Percentiles rank a stretch among this genome's conserved stretches.
Conservation (phyloP, 208 protist species). For the Trypanosoma conorhini region DNA sequence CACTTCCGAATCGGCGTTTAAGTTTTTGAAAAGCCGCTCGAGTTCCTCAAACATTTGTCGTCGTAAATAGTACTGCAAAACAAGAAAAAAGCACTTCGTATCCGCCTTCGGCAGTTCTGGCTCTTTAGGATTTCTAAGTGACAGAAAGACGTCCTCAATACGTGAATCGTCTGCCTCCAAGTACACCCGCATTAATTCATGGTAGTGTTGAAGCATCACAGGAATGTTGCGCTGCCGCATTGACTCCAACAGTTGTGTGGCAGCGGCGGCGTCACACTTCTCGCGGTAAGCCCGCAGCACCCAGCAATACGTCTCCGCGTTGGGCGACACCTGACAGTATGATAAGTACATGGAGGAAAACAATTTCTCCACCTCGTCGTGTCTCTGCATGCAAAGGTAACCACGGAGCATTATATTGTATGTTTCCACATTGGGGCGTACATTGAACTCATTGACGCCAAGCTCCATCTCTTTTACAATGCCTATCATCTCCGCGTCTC, state of each 20-base stretch:
- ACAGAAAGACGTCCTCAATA: constrained; percentile 58
- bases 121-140: constrained; percentile 22
- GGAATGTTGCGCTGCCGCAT: constrained; percentile 29
- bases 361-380: constrained; percentile 30
- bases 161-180: constrained; percentile 39
- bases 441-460: constrained; percentile 64
- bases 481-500: constrained; percentile 39
- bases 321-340: constrained; percentile 45
- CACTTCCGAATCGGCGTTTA: constrained; percentile 55
- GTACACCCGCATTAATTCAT: constrained; percentile 58
- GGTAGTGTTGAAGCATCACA: constrained; percentile 43
- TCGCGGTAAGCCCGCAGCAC: constrained; percentile 48
- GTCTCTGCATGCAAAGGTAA: constrained; percentile 29
- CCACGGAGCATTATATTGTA: constrained; percentile 74
- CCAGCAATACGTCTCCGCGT: constrained; percentile 74
- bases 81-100: constrained; percentile 52
- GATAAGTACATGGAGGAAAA: constrained; percentile 31
- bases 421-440: constrained; percentile 62
- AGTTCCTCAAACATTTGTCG: constrained; percentile 44
- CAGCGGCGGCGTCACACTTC: constrained; percentile 33
- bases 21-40: constrained; percentile 49
- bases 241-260: constrained; percentile 36
- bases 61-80: constrained; percentile 66
- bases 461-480: constrained; percentile 70
- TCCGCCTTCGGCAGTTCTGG: constrained; percentile 29